Percentiles rank a stretch among this genome's conserved stretches.
Evolutionary conservation across 2,329 filamentous ascomycete genomes (phyloP).

Genomic region (Eurotiales sp.): DNA sequence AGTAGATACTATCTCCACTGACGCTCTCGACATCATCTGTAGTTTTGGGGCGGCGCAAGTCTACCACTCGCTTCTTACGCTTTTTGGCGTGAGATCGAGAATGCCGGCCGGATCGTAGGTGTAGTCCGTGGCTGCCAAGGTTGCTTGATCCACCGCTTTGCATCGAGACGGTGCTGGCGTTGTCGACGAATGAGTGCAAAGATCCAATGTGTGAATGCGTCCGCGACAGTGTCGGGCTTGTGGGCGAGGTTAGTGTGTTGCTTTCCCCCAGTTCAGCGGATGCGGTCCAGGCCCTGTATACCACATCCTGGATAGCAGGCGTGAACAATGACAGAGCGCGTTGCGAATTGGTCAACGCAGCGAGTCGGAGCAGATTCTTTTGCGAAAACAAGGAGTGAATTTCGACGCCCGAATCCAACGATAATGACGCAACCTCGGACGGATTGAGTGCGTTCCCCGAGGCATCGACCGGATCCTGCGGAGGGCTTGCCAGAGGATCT

Average conservation of each 20-base stretch:
- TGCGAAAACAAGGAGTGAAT: slow-evolving; percentile 90
- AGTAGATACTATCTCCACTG: slow-evolving; percentile 40
- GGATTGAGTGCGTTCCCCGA: slow-evolving; percentile 73
- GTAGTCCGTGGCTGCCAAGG: slow-evolving; percentile 39
- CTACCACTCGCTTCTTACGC: slow-evolving; percentile 49
- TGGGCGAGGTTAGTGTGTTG: slow-evolving; percentile 35
- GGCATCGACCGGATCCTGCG: slow-evolving; percentile 76
- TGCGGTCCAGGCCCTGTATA: slow-evolving; percentile 89
- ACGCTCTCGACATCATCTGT: slow-evolving; percentile 39
- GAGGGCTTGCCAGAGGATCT: slow-evolving; percentile 77
- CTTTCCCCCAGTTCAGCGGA: slow-evolving; percentile 66
- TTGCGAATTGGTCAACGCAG: slow-evolving; percentile 80
- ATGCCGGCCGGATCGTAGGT: slow-evolving; percentile 39
- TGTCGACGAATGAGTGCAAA: slow-evolving; percentile 71
- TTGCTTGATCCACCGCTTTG: slow-evolving; percentile 54
- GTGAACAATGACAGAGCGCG: slow-evolving; percentile 88
- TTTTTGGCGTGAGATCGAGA: slow-evolving; percentile 42
- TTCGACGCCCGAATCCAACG: slow-evolving; percentile 74
- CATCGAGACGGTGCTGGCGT: slow-evolving; percentile 61
- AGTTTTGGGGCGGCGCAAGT: slow-evolving; percentile 40
- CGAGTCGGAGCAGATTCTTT: slow-evolving; percentile 83
- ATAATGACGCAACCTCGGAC: slow-evolving; percentile 69
- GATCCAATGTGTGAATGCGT: slow-evolving; percentile 62
- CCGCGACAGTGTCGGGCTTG: slow-evolving; percentile 54
- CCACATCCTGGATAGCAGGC: slow-evolving; percentile 80